Base-by-base conservation (phyloP, 2,329 filamentous ascomycete genomes). In the Stagonosporopsis cucurbitacearum region DNA sequence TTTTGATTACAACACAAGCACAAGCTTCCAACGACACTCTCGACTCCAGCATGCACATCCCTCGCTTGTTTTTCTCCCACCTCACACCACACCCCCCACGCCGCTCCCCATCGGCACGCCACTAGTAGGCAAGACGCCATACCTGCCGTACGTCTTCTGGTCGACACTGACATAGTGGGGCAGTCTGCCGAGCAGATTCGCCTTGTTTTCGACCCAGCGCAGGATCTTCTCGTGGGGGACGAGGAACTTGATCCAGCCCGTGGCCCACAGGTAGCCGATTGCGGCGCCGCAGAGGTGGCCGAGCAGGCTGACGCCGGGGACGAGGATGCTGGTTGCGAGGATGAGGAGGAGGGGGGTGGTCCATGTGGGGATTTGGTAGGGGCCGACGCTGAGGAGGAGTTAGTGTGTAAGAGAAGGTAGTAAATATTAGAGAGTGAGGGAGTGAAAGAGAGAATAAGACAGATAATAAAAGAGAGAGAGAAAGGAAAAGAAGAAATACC, bases 161-260 rank as follows among this genome's bases (percentile, higher is more conserved):
- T 98, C 94, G 15, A 97, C 88, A 53, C 91, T 96, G 43, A 98
- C 89, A 69, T 96, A 98, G 77, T 96, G 91, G 40, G 94, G 94
- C 23, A 98, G 78, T 56, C 92, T 84, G 19, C 87, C 90, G 20
- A 96, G 81, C 9, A 98, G 82, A 70, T 96, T 95, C 57, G 98
- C 79, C 73, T 94, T 96, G 17, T 85, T 86, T 78, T 99, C 95
- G 51, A 97, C 83, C 87, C 90, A 98, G 62, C 92, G 85, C 52
- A 98, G 81, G 25, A 89, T 84, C 84, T 89, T 90, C 77, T 98
- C 95, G 2, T 92, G 93, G 20, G 95, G 95, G 15, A 92, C 90
- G 36, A 98, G 83, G 70, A 96, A 89, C 74, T 92, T 93, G 66
- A 98, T 86, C 72, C 93, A 96, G 43, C 93, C 93, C 55, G 96